These are phyloP conservation scores for Curvularia eragrostidis DNA, from an alignment of 2,329 filamentous ascomycete species.

Conservation along the genomic window DNA sequence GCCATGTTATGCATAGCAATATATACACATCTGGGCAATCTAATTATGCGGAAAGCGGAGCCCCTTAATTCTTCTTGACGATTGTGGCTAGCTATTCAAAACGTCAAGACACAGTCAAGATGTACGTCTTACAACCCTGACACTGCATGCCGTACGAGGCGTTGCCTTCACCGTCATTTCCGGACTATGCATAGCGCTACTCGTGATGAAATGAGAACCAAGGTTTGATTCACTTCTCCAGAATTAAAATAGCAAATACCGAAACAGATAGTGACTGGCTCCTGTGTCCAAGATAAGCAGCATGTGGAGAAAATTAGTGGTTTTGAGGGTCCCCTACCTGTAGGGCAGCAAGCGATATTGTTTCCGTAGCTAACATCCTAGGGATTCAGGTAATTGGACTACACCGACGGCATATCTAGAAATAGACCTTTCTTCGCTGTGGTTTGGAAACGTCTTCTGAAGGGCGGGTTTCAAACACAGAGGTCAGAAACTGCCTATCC, in stretches of 20 bases:
- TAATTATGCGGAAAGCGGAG: not conserved
- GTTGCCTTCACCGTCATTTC: not conserved
- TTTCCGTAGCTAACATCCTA: not conserved
- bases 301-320: conserved; percentile 5
- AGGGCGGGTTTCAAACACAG: conserved; percentile 1
- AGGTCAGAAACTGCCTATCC: not conserved
- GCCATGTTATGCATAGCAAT: not conserved
- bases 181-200: conserved; percentile 1
- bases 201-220: conserved; percentile 11
- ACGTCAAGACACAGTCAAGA: conserved; percentile 17
- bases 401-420: not conserved
- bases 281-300: conserved; percentile 12
- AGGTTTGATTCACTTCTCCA: not conserved
- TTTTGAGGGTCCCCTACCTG: not conserved
- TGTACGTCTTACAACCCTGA: conserved; percentile 16
- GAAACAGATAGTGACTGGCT: conserved; percentile 21
- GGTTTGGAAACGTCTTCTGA: conserved; percentile 1
- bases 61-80: not conserved
- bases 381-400: not conserved
- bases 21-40: conserved; percentile 7
- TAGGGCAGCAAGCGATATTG: too few species aligned
- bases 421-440: not conserved
- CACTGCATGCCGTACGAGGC: not conserved
- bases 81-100: conserved; percentile 7
- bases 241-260: conserved; percentile 22